Evolutionary conservation across 2,329 filamentous ascomycete genomes (phyloP).

Genomic region (Whalleya microplaca): DNA sequence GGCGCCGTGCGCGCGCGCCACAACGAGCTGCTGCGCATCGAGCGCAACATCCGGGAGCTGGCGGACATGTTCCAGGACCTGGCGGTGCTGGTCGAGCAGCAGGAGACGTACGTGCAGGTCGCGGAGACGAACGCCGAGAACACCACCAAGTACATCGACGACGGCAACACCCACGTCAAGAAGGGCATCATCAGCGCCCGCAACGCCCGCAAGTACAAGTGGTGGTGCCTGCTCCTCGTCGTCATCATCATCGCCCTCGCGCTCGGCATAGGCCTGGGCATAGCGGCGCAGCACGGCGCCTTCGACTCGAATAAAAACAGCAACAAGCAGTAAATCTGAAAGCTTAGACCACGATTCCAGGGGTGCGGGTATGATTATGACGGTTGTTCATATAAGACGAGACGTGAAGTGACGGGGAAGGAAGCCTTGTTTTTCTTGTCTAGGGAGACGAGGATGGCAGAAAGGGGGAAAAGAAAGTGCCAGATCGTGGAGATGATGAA

Average conservation of each 20-base stretch:
- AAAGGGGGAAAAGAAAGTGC: background rate
- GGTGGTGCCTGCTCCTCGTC: constrained; percentile 73
- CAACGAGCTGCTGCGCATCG: constrained; percentile 81
- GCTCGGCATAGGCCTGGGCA: constrained; percentile 54
- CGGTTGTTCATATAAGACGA: too few relatives aligned
- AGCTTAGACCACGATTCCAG: too few relatives aligned
- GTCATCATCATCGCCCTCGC: constrained; percentile 58
- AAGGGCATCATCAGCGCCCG: constrained; percentile 69
- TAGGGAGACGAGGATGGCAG: background rate
- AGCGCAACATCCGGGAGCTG: constrained; percentile 73
- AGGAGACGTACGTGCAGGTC: constrained; percentile 65
- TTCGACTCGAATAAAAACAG: constrained; percentile 4
- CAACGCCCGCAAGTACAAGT: constrained; percentile 75
- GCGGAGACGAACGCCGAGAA: constrained; percentile 68
- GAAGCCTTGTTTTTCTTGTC: too few relatives aligned
- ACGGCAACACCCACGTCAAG: constrained; percentile 71
- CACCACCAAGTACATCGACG: constrained; percentile 68
- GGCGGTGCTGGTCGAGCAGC: constrained; percentile 72
- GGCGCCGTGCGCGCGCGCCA: constrained; percentile 81
- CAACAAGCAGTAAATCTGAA: too few relatives aligned
- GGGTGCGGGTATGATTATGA: too few relatives aligned
- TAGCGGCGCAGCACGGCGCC: constrained; percentile 12
- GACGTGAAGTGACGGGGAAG: background rate
- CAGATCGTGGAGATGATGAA: background rate
- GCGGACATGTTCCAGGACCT: constrained; percentile 74